Base-by-base conservation (phyloP, 176 grass and related monocot genomes). In the Carex parvula region DNA sequence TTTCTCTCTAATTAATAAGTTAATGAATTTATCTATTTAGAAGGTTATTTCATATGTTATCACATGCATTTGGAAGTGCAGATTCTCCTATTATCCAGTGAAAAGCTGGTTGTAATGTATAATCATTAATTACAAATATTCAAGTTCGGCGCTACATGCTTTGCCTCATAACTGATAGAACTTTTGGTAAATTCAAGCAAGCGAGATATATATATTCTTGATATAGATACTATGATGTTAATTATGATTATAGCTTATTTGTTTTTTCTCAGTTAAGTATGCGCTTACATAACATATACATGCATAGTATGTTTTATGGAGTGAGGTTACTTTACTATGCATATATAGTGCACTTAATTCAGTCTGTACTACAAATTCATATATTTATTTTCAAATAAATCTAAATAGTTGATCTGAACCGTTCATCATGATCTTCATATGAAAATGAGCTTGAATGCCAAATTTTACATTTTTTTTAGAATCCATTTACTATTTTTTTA, bases 31-130 rank as follows among this genome's bases (percentile, higher is more conserved):
- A 68, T 68, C 29, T 39, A 5, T 41, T 70, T n/a, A 75, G 70
- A 75, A 50, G 41, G 44, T 75, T 52, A 12, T 75, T 50, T 75
- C 70, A 75, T 44, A 53, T 75, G 70, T 53, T 52, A 6, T 75
- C 71, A 75, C 71, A 54, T 74, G 70, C 33, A 52, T 15, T 2
- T 42, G 29, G 17, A 48, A 21, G 41, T 72, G 69, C 69, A 72
- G 41, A 48, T 48, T 72, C 18, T 72, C 69, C 17, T 73, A 24
- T 24, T 75, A 54, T 55, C 21, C 21, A 16, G 44, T 53, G 44
- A 1, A 24, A 75, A 26, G 11, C 33, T 75, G 12, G 44, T 29
- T 52, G 20, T 50, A 24, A 75, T 35, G 30, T 13, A 4, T 75
- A 26, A 53, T 53, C 20, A 13, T 56, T 8, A 30, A 57, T 78